Evolutionary conservation across 306 rosid genomes (phyloP), one percentile per base, ranked within the genome.

Genomic region (Aeschynomene evenia): DNA sequence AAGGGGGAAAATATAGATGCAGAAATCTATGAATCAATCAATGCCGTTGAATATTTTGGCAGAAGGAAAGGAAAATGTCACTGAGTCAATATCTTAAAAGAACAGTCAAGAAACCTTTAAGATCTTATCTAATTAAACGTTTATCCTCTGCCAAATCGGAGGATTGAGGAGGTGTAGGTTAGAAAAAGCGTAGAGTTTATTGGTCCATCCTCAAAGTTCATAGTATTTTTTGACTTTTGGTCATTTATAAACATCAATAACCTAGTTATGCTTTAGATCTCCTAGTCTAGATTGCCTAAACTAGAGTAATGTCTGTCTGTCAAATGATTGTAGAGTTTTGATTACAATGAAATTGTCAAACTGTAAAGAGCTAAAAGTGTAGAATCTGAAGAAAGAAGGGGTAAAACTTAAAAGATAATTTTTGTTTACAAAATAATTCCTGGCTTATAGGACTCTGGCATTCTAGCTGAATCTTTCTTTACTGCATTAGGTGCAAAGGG

Each of bases 401-500:
- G 33, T 6, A 20, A 46, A 36, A 9, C 3, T 7, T 39, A 29
- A 28, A 28, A 28, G 31, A 28, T 28, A 28, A 28, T 28, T 3
- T 3, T 28, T 28, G 31, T 28, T 51, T 33, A 54, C 33, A 56
- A 64, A 61, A 29, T 31, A 62, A 21, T 46, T 31, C 2, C 19
- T 51, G 34, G 57, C 22, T 66, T 22, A 43, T 67, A 48, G 63
- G 55, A 19, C 31, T 52, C 33, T 20, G 52, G 68, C 16, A 21
- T 64, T 37, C 26, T 68, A 43, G 10, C 69, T 73, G 70, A 77
- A 39, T 66, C 26, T 28, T 62, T 26, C 60, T 54, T 71, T 63
- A 20, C 24, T 55, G 75, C 67, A 68, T 56, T 65, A 93, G 98
- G 98, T 75, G 97, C 96, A 7, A 90, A 72, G 75, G 92, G 97